Percentiles rank a stretch among this genome's conserved stretches.
These are phyloP conservation scores for Crucihimalaya himalaica DNA, from an alignment of 345 rosid species.

Conservation along the genomic window DNA sequence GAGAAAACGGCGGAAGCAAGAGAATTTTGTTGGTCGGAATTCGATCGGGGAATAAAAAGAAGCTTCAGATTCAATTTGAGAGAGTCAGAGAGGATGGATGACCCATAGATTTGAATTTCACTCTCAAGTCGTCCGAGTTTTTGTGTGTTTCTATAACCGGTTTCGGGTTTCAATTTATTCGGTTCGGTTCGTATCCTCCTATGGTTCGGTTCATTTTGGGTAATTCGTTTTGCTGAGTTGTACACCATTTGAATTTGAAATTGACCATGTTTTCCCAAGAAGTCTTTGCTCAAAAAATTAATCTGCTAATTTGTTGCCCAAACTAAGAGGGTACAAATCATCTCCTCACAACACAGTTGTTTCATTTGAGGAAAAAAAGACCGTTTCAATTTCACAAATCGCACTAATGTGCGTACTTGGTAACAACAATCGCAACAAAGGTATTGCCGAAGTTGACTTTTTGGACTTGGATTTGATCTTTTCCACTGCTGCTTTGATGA, in stretches of 20 bases:
- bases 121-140: conserved; percentile 2
- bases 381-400: conserved; percentile 54
- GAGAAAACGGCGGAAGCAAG: neutral
- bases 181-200: neutral
- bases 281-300: neutral
- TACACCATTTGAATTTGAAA: too few species aligned
- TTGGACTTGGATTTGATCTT: conserved; percentile 53
- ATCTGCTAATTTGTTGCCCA: neutral
- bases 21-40: conserved; percentile 20
- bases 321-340: neutral
- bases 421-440: conserved; percentile 65
- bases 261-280: neutral
- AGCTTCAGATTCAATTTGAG: conserved; percentile 35
- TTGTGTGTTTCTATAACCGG: conserved; percentile 17
- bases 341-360: conserved; percentile 19
- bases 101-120: conserved; percentile 28
- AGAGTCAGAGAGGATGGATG: conserved; percentile 32
- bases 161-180: neutral
- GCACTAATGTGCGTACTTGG: conserved; percentile 65
- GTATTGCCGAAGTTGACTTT: conserved; percentile 51
- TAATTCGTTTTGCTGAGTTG: too few species aligned
- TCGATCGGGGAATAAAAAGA: conserved; percentile 1
- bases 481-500: conserved; percentile 47
- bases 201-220: neutral
- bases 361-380: conserved; percentile 37